A percentile compares a stretch with the other conserved stretches of the same genome.
These are phyloP conservation scores for Senecio squalidus DNA, from an alignment of 140 eudicot genomes.

Conservation along the genomic window DNA sequence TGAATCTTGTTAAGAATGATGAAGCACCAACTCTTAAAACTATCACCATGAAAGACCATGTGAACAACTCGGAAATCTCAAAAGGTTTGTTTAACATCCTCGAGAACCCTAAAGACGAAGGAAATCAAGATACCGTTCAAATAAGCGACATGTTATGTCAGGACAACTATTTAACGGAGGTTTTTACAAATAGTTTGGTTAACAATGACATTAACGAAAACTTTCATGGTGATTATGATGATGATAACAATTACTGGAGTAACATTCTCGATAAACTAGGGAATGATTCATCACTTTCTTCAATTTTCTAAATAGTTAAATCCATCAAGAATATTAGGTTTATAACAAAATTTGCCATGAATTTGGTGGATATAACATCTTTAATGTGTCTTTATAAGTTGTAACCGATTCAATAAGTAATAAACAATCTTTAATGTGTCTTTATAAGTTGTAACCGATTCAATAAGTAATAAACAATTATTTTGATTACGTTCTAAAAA, in stretches of 20 bases:
- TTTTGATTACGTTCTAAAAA: background rate
- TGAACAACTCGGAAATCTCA: background rate
- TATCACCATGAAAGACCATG: background rate
- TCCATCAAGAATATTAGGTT: background rate
- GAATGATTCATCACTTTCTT: constrained; percentile 22
- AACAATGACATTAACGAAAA: background rate
- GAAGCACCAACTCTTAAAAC: constrained; percentile 5
- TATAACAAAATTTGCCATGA: constrained; percentile 7
- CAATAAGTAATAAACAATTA: background rate
- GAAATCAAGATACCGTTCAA: background rate
- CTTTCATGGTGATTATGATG: constrained; percentile 8
- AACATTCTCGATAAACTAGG: constrained; percentile 25
- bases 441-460: background rate
- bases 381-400: constrained; percentile 1
- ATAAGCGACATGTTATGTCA: constrained; percentile 9
- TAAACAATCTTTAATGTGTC: background rate
- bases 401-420: constrained; percentile 7
- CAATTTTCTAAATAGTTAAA: constrained; percentile 7
- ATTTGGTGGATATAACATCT: constrained; percentile 15
- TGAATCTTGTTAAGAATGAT: constrained; percentile 5
- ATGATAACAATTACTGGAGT: constrained; percentile 33
- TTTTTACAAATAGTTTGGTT: constrained; percentile 17
- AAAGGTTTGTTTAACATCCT: background rate
- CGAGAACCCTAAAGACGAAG: constrained; percentile 7
- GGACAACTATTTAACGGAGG: constrained; percentile 21